Percentiles rank a stretch among this genome's conserved stretches.
Evolutionary conservation across 768 basidiomycete species (phyloP).

Genomic region (Neoboletus magnificus): DNA sequence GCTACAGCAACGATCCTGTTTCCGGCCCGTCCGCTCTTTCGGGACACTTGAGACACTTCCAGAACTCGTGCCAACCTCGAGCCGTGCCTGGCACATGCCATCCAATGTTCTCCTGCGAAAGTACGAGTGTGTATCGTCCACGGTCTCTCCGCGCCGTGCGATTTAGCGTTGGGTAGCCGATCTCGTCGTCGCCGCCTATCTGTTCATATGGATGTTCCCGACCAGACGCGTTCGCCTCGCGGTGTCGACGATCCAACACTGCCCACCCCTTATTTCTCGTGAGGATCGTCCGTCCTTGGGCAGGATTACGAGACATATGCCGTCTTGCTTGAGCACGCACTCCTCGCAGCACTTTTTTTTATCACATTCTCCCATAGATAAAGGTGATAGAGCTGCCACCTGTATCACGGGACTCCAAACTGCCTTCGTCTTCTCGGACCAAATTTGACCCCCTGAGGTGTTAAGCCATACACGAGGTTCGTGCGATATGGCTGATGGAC

Average conservation of each 20-base stretch:
- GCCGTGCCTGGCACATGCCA: slow-evolving; percentile 14
- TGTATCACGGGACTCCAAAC: background rate
- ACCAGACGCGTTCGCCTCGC: slow-evolving; percentile 2
- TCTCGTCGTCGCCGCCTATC: background rate
- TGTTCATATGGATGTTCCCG: background rate
- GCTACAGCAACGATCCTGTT: background rate
- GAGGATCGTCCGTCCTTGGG: slow-evolving; percentile 5
- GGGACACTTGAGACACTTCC: background rate
- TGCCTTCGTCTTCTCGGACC: background rate
- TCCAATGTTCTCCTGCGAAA: background rate
- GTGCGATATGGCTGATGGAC: slow-evolving; percentile 2
- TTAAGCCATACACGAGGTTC: slow-evolving; percentile 20
- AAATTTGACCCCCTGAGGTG: slow-evolving; percentile 11
- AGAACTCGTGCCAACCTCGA: background rate
- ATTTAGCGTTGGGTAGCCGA: background rate
- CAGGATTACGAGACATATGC: slow-evolving; percentile 12
- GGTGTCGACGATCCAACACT: slow-evolving; percentile 14
- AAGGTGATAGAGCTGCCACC: slow-evolving; percentile 19
- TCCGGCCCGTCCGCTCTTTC: background rate
- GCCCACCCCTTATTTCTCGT: slow-evolving; percentile 2
- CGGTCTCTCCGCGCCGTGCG: background rate
- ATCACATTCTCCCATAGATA: slow-evolving; percentile 12
- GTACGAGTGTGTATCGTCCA: background rate
- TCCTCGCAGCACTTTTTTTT: slow-evolving; percentile 3
- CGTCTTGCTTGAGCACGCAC: background rate